Percentiles rank a stretch among this genome's conserved stretches.
Evolutionary conservation across 148 eudicot genomes (phyloP).

Genomic region (Vaccinium corymbosum): DNA sequence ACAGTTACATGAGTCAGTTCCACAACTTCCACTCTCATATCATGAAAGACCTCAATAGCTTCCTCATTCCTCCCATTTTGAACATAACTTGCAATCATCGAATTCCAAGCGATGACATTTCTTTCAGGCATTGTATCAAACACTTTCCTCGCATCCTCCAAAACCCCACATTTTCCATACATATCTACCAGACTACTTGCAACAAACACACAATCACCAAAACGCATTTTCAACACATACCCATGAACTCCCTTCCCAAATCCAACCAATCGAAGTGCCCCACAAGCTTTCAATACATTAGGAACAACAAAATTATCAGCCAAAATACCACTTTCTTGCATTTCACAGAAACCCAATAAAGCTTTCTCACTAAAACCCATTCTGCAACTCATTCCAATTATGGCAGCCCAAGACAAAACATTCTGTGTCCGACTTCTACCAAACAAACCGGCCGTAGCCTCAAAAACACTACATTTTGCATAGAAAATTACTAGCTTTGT

Average conservation of each 20-base stretch:
- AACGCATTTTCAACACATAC: conserved; percentile 42
- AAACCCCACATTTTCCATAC: conserved; percentile 60
- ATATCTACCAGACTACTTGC: conserved; percentile 58
- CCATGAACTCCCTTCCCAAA: conserved; percentile 56
- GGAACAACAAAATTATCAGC: conserved; percentile 40
- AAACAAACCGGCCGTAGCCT: conserved; percentile 30
- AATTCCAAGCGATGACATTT: conserved; percentile 51
- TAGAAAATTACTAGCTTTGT: conserved; percentile 58
- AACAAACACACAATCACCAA: conserved; percentile 45
- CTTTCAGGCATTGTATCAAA: conserved; percentile 48
- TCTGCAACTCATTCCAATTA: conserved; percentile 43
- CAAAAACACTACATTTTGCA: conserved; percentile 46
- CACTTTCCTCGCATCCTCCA: conserved; percentile 36
- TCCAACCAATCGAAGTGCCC: conserved; percentile 27
- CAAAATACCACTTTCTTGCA: conserved; percentile 39
- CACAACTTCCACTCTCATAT: conserved; percentile 47
- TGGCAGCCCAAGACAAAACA: conserved; percentile 56
- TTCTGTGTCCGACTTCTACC: conserved; percentile 23
- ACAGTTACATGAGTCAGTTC: conserved; percentile 50
- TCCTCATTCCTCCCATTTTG: conserved; percentile 55
- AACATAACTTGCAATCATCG: conserved; percentile 49
- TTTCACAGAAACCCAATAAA: conserved; percentile 34
- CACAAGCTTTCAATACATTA: conserved; percentile 58
- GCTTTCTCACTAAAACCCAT: conserved; percentile 30
- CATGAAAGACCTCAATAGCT: conserved; percentile 39